Base-by-base conservation (phyloP, 495 filamentous ascomycete genomes). In the Penicillium waksmanii region DNA sequence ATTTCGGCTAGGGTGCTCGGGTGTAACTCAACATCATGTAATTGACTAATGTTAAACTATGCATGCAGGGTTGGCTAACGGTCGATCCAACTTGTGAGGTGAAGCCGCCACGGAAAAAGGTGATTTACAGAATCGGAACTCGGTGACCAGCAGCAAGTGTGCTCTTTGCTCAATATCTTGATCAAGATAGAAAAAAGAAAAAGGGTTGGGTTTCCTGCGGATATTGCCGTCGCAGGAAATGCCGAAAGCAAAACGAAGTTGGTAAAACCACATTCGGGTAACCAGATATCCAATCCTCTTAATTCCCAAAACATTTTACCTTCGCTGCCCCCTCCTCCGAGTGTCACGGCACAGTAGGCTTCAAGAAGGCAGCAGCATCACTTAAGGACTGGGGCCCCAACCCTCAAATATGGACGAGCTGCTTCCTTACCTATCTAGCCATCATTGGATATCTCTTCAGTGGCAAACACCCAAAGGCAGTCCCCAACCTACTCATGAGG, bases 1-100 rank as follows among this genome's bases (percentile, higher is more conserved):
- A 23, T 12, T 54, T 58, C 47, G 38, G 40, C 25, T 68, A 62
- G 44, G 36, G 42, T 44, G 10, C 31, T 52, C 46, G 12, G 5
- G 5, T 2, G 17, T 19, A 42, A 42, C 25, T 34, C 34, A 6
- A 43, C 15, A 6, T n/a, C 40, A 31, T 36, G 35, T 7, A 2
- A 36, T 21, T 47, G 18, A 19, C 36, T 9, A 46, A 49, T 25
- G 31, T 11, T 48, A 52, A 53, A 33, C 25, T 27, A 19, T 17
- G 19, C 31, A 50, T 46, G 40, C 12, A 47, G 42, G 27, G 46
- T 55, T 57, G 58, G 66, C 52, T 34, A 36, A 66, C 43, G 42
- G n/a, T 17, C 40, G n/a, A 43, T 17, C 5, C 40, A 2, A 1
- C 40, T 10, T 17, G 13, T 12, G 40, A 43, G 5, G 15, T 43